Base-by-base conservation (phyloP, 2,329 filamentous ascomycete species). In the Penicillium hordei region DNA sequence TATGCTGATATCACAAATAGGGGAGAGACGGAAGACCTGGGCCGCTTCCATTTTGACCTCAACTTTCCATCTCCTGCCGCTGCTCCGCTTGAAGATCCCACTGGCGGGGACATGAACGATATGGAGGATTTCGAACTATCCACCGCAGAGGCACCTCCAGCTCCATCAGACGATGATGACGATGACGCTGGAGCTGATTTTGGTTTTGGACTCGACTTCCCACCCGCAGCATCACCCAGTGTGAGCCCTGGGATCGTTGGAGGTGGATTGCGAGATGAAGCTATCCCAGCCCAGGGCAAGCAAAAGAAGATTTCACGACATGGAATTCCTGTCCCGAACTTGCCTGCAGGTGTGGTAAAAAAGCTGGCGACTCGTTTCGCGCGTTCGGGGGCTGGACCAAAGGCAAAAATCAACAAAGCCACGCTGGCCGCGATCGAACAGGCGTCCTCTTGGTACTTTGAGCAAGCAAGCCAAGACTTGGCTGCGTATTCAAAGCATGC, bases 371-470 rank as follows among this genome's bases (percentile, higher is more conserved):
- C 87, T 34, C 88, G 84, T 1, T 90, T 91, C 68, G 83, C 89
- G 21, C 86, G 86, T 65, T 85, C 84, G 4, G 84, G 86, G 44
- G 86, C 87, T 21, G 79, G 82, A 10, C 82, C 82, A 65, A 90
- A 88, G 65, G 79, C 84, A 5, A 90, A 88, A 63, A 83, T 96
- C 46, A 86, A 82, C 57, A 86, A 89, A 45, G 90, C 94, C 51
- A 87, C 89, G 1, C 77, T 96, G 38, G 82, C 84, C 31, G 88
- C 88, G 5, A 85, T 96, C 53, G 86, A 88, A 68, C 88, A 91
- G 70, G 90, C 91, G 0, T 90, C 90, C 3, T 90, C 95, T 60
- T 94, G 91, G 89, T 96, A 92, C 74, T 96, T 96, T 72, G 91
- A 95, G 75, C 92, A 96, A 73, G 79, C 90, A 2, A 86, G 89